Evolutionary conservation across 78 protist genomes (phyloP).

Genomic region (Protostelium mycophagum): DNA sequence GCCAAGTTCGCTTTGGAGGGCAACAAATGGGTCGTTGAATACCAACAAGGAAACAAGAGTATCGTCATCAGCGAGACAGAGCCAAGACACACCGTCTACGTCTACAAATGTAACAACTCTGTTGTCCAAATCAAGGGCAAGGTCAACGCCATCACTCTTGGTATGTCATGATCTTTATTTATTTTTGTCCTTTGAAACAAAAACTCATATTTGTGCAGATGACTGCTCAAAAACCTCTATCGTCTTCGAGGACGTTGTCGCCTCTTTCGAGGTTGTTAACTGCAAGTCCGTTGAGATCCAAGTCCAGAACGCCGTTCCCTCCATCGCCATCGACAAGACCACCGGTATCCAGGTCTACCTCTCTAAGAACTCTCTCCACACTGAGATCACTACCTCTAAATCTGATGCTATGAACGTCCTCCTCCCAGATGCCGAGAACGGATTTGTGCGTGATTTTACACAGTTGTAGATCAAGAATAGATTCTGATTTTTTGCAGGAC

Average conservation of each 20-base stretch:
- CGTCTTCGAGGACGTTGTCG: slow-evolving; percentile 75
- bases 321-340: slow-evolving; percentile 81
- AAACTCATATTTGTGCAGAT: slow-evolving; percentile 38
- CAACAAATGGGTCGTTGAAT: slow-evolving; percentile 84
- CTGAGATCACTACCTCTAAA: slow-evolving; percentile 81
- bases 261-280: slow-evolving; percentile 80
- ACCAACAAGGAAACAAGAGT: slow-evolving; percentile 50
- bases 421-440: slow-evolving; percentile 65
- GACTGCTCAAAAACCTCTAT: slow-evolving; percentile 77
- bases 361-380: slow-evolving; percentile 30
- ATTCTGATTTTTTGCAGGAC: no score
- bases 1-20: slow-evolving; percentile 54
- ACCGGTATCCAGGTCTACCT: slow-evolving; percentile 73
- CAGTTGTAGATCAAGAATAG: slow-evolving; percentile 42
- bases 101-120: slow-evolving; percentile 59
- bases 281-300: slow-evolving; percentile 74
- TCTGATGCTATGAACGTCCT: slow-evolving; percentile 82
- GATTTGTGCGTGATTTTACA: not conserved
- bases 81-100: slow-evolving; percentile 65
- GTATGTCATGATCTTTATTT: not conserved
- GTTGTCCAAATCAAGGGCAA: slow-evolving; percentile 77
- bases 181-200: not conserved
- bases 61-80: slow-evolving; percentile 53
- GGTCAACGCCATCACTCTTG: slow-evolving; percentile 76
- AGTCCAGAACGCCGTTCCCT: slow-evolving; percentile 57